Base-by-base conservation (phyloP, 164 flowering plant genomes). In the Vitis labrusca region DNA sequence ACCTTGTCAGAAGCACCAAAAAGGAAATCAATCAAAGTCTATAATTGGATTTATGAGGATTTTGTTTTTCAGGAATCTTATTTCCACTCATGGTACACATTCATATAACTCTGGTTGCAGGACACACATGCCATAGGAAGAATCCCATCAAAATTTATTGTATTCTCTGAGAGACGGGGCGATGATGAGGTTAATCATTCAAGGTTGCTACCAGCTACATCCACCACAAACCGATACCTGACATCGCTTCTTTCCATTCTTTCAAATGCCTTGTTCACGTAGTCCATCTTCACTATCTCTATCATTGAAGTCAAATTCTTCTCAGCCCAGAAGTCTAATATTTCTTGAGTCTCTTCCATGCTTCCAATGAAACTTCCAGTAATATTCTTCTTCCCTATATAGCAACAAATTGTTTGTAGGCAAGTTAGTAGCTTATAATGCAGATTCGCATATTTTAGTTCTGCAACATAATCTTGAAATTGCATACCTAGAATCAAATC, bases 221-320 rank as follows among this genome's bases (percentile, higher is more conserved):
- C 86, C 49, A 85, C 37, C 52, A 85, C 83, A 62, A 84, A 84
- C 81, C 87, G 77, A 61, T 85, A 82, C 74, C 85, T 79, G 51
- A 86, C 89, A 67, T 86, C 87, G 27, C 80, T 83, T 73, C 59
- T 83, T 44, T 80, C 88, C 81, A 88, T 69, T 50, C 88, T 81
- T 71, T 85, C 86, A 74, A 88, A 75, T 16, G 87, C 88, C 56
- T 72, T 53, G 77, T 83, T 81, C 50, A 78, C 72, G 51, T 86
- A 81, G 51, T 85, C 86, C 80, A 80, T 78, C 74, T 83, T 83
- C 69, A 85, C 86, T 5, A 78, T 65, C 74, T 88, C 90, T 17
- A 79, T 77, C 79, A 64, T 74, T 0, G 85, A 69, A 3, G 53
- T 75, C 74, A 86, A 50, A 9, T 79, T 80, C 66, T 82, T 79